Evolutionary conservation across 2,329 filamentous ascomycete species (phyloP), one percentile per base, ranked within the genome.

Genomic region (Aotearoamyces nothofagi): DNA sequence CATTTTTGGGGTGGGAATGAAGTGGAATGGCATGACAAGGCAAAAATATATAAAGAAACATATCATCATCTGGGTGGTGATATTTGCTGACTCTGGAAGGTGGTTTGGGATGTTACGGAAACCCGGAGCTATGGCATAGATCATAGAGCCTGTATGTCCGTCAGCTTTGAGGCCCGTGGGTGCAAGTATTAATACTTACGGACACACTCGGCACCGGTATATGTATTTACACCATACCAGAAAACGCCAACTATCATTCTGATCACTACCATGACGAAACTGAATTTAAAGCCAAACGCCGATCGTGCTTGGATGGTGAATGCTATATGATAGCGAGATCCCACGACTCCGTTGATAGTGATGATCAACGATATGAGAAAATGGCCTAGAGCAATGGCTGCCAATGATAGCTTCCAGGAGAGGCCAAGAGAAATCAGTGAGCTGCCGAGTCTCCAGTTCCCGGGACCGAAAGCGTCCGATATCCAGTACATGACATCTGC

Each of bases 61-160:
- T n/a, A 26, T 15, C 11, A 26, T 27, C 6, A 26, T 19, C 9
- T 11, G 12, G 17, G 26, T 29, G 10, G 11, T 13, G 11, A 22
- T 14, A 8, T 12, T 17, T 5, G 15, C 11, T 7, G 10, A 13
- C 16, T n/a, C 15, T 0, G 66, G 58, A 4, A 74, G 56, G 15
- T 54, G 49, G 38, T 75, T 74, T 1, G 57, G 54, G 9, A 72
- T 53, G 1, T 54, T 52, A 1, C 57, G 47, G 38, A 68, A 74
- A 7, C 58, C 63, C 0, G 69, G 69, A 62, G 66, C 72, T 29
- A 60, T 56, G 9, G 58, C 53, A 17, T 39, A 36, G 17, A 50
- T 36, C 24, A 49, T 46, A 0, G n/a, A n/a, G n/a, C n/a, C n/a
- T n/a, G n/a, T n/a, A n/a, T n/a, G n/a, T n/a, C n/a, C n/a, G n/a